Evolutionary conservation across 1,284 basidiomycete species (phyloP), one percentile per base, ranked within the genome.

Genomic region (Ceratobasidium sp.): DNA sequence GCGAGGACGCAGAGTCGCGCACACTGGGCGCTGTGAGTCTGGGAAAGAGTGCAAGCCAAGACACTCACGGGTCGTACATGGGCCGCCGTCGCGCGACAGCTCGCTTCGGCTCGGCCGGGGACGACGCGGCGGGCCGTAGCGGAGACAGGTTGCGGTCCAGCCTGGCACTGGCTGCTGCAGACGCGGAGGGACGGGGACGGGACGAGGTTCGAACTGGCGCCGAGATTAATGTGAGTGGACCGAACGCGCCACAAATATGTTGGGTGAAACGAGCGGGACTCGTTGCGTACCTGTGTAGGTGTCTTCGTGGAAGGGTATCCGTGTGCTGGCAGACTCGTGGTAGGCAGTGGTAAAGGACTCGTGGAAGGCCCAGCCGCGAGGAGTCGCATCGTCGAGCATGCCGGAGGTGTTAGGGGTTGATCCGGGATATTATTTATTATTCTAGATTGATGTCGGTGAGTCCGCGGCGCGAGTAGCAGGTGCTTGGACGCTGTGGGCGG

Each of bases 241-340:
- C 34, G 62, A 74, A 64, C 70, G 70, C 70, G 70, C 70, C 70
- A 74, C 70, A 74, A 74, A 74, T 74, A 51, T 74, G 70, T 51
- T 54, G 57, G 59, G 17, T 62, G 59, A 44, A 34, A 59, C 52
- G 5, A 17, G 40, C 44, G 22, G 22, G 70, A 44, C 46, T 74
- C 44, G 54, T 51, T 49, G 44, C 70, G 59, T 52, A 74, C 70
- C 70, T 52, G 34, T 52, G 49, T 54, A 62, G 34, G 25, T 19
- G 70, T 57, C 59, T 59, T 52, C 61, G 49, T 17, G 46, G 34
- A 59, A 29, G 49, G 61, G 43, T 40, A 37, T 70, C 17, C 37
- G 70, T 44, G 61, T 37, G 59, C 59, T 74, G 59, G 57, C 46
- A 64, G 70, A 59, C 51, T 62, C 59, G 61, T 74, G 70, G 70